Evolutionary conservation across 176 grass and related monocot genomes (phyloP), one percentile per base, ranked within the genome.

Genomic region (Carex scoparia): DNA sequence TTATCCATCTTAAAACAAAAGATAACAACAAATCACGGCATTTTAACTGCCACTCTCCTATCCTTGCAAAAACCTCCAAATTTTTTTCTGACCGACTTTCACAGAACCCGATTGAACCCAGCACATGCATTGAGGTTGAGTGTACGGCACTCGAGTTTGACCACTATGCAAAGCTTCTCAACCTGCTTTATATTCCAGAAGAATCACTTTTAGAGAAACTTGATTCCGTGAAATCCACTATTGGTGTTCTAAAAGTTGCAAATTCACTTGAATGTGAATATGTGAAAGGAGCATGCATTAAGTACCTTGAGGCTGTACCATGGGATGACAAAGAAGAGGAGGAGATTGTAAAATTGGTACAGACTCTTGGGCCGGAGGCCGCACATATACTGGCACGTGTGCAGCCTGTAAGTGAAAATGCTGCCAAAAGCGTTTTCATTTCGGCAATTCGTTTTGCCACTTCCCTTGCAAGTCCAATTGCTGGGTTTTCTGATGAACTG

Each of bases 311-410:
- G 89, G 87, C 96, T 60, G 77, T 89, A 48, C 89, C 91, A 42
- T 98, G 93, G 96, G 91, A 94, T 42, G 91, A 98, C 84, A 90
- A 92, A 4, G 93, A 95, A 88, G 96, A 98, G 81, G 91, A 98
- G 49, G 93, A 94, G 44, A 92, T 98, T 68, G 84, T 97, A 82
- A 84, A 90, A 46, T 61, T 95, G 64, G 85, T 90, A 63, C 57
- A 72, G 53, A 84, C 23, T 57, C 89, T 98, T 76, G 94, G 89
- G 16, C 80, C 92, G 1, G 86, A 93, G 82, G 89, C 85, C 27
- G 55, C 18, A 7, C 64, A 85, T 18, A 78, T 98, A 46, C 86
- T 98, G 63, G 89, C 88, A n/a, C 96, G 93, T 18, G 65, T 98
- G 42, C 85, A 89, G 83, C 88, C 88, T 28, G 93, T 91, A 1